Evolutionary conservation across 2,329 filamentous ascomycete genomes (phyloP).

Genomic region (Fusarium sp.): DNA sequence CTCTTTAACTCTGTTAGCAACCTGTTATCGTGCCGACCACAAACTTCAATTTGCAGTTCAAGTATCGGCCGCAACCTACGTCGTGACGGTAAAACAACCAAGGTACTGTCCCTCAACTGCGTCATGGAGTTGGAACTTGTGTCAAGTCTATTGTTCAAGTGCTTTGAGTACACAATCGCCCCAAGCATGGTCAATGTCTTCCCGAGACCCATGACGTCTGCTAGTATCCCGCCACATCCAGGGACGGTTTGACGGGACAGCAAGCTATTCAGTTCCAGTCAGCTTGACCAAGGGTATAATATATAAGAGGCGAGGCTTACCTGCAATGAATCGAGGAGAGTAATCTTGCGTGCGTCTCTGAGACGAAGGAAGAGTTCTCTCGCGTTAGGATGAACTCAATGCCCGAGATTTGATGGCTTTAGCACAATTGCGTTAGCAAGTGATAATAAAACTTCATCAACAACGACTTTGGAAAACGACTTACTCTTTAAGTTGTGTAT

Average conservation of each 20-base stretch:
- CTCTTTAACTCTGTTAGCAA: not conserved
- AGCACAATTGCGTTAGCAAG: not conserved
- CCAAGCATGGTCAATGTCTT: slow-evolving; percentile 23
- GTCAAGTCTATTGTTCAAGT: not conserved
- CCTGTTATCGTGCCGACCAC: not conserved
- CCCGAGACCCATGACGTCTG: slow-evolving; percentile 22
- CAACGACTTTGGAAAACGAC: fast-evolving
- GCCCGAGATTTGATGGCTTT: not conserved
- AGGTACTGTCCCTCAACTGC: not conserved
- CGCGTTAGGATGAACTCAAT: not conserved
- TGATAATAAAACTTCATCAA: fast-evolving
- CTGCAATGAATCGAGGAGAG: not conserved
- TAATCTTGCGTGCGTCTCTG: not conserved
- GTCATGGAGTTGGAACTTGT: no score
- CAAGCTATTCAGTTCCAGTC: not conserved
- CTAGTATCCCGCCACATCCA: slow-evolving; percentile 5
- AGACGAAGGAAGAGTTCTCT: not conserved
- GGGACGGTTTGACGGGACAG: not conserved
- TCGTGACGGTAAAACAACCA: not conserved
- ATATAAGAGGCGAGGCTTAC: not conserved
- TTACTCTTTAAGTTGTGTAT: slow-evolving; percentile 4
- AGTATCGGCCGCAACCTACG: not conserved
- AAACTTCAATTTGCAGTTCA: not conserved
- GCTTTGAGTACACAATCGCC: slow-evolving; percentile 3
- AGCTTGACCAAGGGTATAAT: not conserved